phyloP scores from a whole-genome alignment of 1,284 basidiomycete genomes.

The Cystobasidium pallidum region DNA sequence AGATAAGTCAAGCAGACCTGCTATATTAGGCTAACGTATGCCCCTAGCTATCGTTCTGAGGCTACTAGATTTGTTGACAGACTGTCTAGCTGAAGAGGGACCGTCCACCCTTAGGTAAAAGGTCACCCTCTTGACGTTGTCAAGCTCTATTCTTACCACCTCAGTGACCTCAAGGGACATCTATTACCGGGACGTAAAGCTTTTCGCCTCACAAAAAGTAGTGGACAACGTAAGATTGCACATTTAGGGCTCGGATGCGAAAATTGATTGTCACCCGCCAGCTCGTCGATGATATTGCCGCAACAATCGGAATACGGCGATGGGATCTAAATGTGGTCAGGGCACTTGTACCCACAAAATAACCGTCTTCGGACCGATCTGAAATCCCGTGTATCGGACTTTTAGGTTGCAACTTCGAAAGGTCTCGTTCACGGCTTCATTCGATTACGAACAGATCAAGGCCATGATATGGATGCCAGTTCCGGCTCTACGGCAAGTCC shows the following conservation, averaged over 20 bases:
- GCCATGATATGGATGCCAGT: slow-evolving; percentile 59
- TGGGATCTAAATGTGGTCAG: slow-evolving; percentile 77
- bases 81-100: slow-evolving; percentile 8
- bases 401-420: slow-evolving; percentile 79
- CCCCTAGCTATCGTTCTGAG: slow-evolving; percentile 8
- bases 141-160: neutral
- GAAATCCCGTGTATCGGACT: neutral
- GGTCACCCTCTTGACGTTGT: too few species aligned
- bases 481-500: neutral
- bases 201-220: slow-evolving; percentile 73
- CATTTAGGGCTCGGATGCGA: neutral
- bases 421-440: slow-evolving; percentile 77
- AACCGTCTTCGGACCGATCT: too few species aligned
- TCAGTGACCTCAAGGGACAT: slow-evolving; percentile 66
- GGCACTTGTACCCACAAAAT: neutral
- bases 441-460: slow-evolving; percentile 64
- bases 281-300: slow-evolving; percentile 85
- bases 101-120: slow-evolving; percentile 7
- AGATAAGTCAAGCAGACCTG: too few species aligned
- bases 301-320: slow-evolving; percentile 72
- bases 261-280: slow-evolving; percentile 55
- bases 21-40: too few species aligned
- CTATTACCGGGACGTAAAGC: slow-evolving; percentile 76
- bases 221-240: slow-evolving; percentile 68
- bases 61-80: slow-evolving; percentile 15